Base-by-base conservation (phyloP, 192 early-diverging fungal species). In the Coemansia interrupta region DNA sequence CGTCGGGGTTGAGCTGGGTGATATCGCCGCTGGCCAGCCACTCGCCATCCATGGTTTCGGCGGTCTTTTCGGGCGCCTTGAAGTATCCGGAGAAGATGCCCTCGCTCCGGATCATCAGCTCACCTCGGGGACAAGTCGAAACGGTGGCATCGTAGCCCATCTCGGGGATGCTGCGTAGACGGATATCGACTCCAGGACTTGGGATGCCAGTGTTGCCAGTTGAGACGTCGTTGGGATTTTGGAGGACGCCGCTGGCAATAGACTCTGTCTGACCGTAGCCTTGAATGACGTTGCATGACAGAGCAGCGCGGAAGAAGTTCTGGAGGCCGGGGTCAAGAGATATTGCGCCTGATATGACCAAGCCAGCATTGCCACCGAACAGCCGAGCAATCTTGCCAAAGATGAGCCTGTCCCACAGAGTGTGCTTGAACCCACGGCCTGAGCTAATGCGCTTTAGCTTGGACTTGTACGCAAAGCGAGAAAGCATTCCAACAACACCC, bases 191-290 rank as follows among this genome's bases (percentile, higher is more conserved):
- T 48, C 78, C 85, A 8, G 81, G 73, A 28, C 74, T 72, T 2
- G 87, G 84, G 0, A 80, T 58, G 28, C 91, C 92, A 20, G 89
- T 77, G 59, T 92, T 82, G 13, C 87, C 90, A 0, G 83, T 70
- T 7, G 71, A 68, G 7, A 68, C 77, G 40, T 92, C 88, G 18
- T 69, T 72, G 0, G 55, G 22, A 17, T 55, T 54, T 38, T 83
- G 74, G 11, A 75, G 22, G 4, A 80, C 70, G 6, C 80, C 81
- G 8, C 80, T 77, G 14, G 63, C 64, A 24, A 47, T 38, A 15
- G 54, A 85, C 56, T 95, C 92, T 11, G 92, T 93, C 66, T 89
- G 86, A n/a, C 90, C 91, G 66, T 95, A 94, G 5, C 91, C 91
- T 67, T 96, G 90, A 32, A 85, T 58, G 2, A 96, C 76, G 23